Base-by-base conservation (phyloP, 2,329 filamentous ascomycete genomes). In the Epicoccum sorghinum region DNA sequence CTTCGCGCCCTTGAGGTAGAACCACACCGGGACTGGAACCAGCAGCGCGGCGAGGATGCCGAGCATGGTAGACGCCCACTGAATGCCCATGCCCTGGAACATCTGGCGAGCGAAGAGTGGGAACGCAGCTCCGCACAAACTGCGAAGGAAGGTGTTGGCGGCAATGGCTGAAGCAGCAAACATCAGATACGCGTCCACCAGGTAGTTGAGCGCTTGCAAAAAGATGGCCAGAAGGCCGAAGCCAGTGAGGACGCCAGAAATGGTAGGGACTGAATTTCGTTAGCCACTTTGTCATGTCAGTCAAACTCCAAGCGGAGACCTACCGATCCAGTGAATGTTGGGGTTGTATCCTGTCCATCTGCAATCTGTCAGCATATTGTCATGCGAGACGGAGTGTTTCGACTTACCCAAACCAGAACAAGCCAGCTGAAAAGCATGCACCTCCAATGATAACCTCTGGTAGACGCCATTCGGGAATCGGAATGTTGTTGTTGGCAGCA, bases 221-320 rank as follows among this genome's bases (percentile, higher is more conserved):
- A 86, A 86, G 57, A 86, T 84, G 30, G 78, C 75, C 60, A 86
- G 69, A 10, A 86, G 76, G 2, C 83, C 83, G 50, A 85, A 85
- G 0, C 83, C 83, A 3, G 81, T 83, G 44, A 83, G 76, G 0
- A 85, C 54, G 9, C 83, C 83, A 35, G 71, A 74, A 2, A 75
- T 52, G 1, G 74, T 75, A 4, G 75, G 75, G 4, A 74, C 73
- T 51, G n/a, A 9, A 35, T 7, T 3, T n/a, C 8, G 27, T 51
- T 33, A 51, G 41, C 27, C 7, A 50, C 13, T 6, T 18, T 18
- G 22, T 32, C 14, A 1, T 1, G 3, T 30, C 12, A 27, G 2
- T 4, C 13, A 12, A 30, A 14, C n/a, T 38, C 4, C 4, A 7
- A 14, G 8, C 10, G 41, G 8, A 23, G 33, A 44, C 40, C 24